Percentiles rank a stretch among this genome's conserved stretches.
phyloP scores from a whole-genome alignment of 495 filamentous ascomycete species.

The Neurospora discreta region DNA sequence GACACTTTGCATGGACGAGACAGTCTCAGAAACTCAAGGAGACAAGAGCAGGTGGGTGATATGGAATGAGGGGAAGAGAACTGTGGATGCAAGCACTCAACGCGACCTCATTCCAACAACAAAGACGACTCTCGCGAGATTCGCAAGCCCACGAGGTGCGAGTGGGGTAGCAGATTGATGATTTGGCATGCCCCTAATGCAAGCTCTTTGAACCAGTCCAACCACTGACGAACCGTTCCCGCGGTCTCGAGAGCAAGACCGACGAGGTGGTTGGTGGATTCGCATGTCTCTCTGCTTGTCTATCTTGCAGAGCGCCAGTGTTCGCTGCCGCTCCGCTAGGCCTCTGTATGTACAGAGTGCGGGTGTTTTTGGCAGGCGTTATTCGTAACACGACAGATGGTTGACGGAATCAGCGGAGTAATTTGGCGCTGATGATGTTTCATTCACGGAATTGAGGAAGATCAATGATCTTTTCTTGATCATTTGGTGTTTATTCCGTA shows the following conservation, averaged over 20 bases:
- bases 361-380: neutral
- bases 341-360: neutral
- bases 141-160: neutral
- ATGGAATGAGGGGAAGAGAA: neutral
- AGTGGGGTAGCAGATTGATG: neutral
- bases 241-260: neutral
- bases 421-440: neutral
- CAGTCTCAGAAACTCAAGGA: neutral
- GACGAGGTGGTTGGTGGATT: neutral
- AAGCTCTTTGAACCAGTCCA: neutral
- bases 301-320: neutral
- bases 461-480: neutral
- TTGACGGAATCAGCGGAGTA: neutral
- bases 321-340: neutral
- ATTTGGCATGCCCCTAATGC: neutral
- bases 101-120: neutral
- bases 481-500: neutral
- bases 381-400: neutral
- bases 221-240: neutral
- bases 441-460: neutral
- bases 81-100: neutral
- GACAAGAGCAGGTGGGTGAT: neutral
- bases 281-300: neutral
- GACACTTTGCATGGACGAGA: neutral
- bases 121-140: neutral